Conservation (phyloP, 2,329 filamentous ascomycete genomes). For the Gaeumannomyces sp. region DNA sequence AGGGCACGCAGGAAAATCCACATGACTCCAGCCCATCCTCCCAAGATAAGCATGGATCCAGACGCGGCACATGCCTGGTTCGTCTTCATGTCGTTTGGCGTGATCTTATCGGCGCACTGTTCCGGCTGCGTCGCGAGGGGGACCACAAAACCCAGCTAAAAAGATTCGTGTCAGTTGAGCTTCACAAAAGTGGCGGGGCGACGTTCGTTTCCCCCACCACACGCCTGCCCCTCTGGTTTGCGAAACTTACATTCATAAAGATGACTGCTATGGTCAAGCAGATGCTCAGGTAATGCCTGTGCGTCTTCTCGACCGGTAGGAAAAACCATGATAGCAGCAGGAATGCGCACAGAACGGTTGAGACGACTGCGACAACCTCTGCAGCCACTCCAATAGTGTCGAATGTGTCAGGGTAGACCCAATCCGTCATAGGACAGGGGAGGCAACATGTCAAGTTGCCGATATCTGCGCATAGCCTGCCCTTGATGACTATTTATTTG, state of each 20-base stretch:
- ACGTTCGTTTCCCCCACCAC: too few species aligned
- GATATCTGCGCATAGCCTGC: constrained; percentile 46
- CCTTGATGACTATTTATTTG: constrained; percentile 44
- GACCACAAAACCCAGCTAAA: constrained; percentile 73
- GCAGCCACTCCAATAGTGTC: constrained; percentile 54
- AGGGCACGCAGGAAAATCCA: constrained; percentile 90
- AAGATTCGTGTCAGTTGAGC: constrained; percentile 11
- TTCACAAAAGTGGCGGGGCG: not conserved
- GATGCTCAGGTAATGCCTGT: constrained; percentile 88
- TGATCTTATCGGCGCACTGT: constrained; percentile 85
- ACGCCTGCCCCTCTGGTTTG: not conserved
- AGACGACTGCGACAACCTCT: constrained; percentile 77
- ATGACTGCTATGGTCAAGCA: constrained; percentile 71
- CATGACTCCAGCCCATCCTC: constrained; percentile 76
- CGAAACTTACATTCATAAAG: constrained; percentile 68
- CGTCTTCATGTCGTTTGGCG: constrained; percentile 85
- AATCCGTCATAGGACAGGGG: constrained; percentile 82
- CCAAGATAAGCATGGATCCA: constrained; percentile 77
- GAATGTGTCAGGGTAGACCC: constrained; percentile 60
- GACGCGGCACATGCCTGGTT: constrained; percentile 80
- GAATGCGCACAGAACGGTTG: constrained; percentile 66
- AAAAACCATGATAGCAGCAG: constrained; percentile 73
- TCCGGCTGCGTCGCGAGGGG: constrained; percentile 72
- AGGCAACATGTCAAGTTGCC: constrained; percentile 66
- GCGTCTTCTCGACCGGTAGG: constrained; percentile 81